Conservation (phyloP, 2,329 filamentous ascomycete genomes). For the Tolypocladium ophioglossoides region DNA sequence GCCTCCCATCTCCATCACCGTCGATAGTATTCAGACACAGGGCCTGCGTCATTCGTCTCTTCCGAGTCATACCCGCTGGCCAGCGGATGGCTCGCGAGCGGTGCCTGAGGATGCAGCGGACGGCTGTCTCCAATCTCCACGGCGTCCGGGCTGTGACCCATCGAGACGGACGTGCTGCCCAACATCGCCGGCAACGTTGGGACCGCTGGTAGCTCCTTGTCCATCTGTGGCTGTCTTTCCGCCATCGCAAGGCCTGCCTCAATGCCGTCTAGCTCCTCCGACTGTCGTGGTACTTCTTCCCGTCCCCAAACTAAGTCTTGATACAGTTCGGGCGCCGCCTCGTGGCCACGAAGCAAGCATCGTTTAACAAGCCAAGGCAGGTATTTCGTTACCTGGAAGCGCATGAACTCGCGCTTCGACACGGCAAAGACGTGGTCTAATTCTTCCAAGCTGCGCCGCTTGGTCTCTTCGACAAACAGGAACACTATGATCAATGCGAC, state of each 20-base stretch:
- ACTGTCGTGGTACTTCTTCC: neutral
- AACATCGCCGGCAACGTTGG: neutral
- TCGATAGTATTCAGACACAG: too few relatives aligned
- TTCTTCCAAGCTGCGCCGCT: constrained; percentile 27
- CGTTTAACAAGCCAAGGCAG: constrained; percentile 23
- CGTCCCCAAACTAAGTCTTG: constrained; percentile 20
- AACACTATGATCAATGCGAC: constrained; percentile 34
- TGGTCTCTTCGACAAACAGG: constrained; percentile 32
- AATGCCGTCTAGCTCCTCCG: neutral
- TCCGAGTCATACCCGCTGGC: neutral
- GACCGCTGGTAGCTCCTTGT: neutral
- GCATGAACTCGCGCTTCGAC: constrained; percentile 26
- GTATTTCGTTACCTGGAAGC: constrained; percentile 21
- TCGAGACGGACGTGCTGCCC: neutral
- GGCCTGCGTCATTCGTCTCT: too few relatives aligned
- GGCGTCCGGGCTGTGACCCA: neutral
- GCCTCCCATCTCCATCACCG: too few relatives aligned
- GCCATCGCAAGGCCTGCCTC: neutral
- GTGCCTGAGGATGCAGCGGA: neutral
- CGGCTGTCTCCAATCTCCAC: constrained; percentile 3
- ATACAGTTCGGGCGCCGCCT: constrained; percentile 20
- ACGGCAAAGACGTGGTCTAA: constrained; percentile 27
- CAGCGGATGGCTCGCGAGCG: neutral
- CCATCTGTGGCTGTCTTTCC: neutral
- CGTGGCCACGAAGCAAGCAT: constrained; percentile 11